Evolutionary conservation across 129 eudicot genomes (phyloP), one percentile per base, ranked within the genome.

Genomic region (Arctium minus): DNA sequence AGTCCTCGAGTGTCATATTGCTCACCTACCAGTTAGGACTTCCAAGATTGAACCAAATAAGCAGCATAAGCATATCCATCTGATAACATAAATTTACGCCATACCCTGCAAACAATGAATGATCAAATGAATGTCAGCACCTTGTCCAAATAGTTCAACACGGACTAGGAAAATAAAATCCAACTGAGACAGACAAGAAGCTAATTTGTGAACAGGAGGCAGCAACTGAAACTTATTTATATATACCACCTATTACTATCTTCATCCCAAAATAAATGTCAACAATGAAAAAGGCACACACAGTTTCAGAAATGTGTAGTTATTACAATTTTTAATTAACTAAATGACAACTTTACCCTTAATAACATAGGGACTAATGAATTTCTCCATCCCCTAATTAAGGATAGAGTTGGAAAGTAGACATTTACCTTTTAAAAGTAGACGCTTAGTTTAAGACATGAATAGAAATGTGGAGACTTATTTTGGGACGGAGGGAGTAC

Each of bases 1-100:
- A 94, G 85, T 92, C 89, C 83, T 92, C 91, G n/a, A 90, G 91
- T 46, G 92, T 82, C 98, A 94, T 94, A 65, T 86, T 88, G 78
- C 40, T 81, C 70, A 85, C 72, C 77, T 80, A 48, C 72, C 62
- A 70, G 75, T 84, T 78, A 77, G 62, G 85, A 60, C 84, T 76
- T 79, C 80, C 79, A 77, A 74, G 65, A 76, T 79, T 74, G 44
- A 86, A 44, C 80, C 33, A 27, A 32, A 80, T 70, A 80, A 75
- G 46, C 68, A 50, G 72, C n/a, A 53, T 50, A 50, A 80, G 60
- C 62, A 53, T 72, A 78, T 30, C 81, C 64, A 65, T 38, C 74
- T 0, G 74, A 65, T 65, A 78, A 78, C 27, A 70, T 22, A 10
- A 82, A 62, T 35, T 75, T 31, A 69, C 33, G 67, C 79, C 67